These are phyloP conservation scores for Neopestalotiopsis rosae DNA, from an alignment of 2,329 filamentous ascomycete species.

Conservation along the genomic window DNA sequence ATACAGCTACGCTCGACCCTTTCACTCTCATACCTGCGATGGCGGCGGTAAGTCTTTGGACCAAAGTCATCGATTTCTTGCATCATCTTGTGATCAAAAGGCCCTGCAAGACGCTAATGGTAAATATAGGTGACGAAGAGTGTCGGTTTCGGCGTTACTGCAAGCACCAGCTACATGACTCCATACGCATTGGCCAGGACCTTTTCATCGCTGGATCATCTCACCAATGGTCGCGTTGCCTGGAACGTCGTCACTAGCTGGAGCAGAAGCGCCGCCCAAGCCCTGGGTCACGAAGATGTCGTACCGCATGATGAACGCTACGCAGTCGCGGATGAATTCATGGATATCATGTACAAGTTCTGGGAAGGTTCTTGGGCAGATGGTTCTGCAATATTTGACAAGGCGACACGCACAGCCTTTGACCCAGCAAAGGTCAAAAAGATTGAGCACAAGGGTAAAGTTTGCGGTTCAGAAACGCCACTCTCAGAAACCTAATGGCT, in stretches of 20 bases:
- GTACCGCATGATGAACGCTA: slow-evolving; percentile 29
- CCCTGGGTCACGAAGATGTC: slow-evolving; percentile 20
- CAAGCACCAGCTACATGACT: slow-evolving; percentile 21
- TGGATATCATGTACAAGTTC: slow-evolving; percentile 27
- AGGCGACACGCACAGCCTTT: slow-evolving; percentile 1
- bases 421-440: slow-evolving; percentile 20
- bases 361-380: slow-evolving; percentile 23
- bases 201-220: slow-evolving; percentile 22
- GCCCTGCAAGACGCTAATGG: background rate
- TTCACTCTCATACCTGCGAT: slow-evolving; percentile 21
- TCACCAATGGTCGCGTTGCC: slow-evolving; percentile 21
- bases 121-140: slow-evolving; percentile 16
- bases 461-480: background rate
- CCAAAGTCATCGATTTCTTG: no score
- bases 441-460: slow-evolving; percentile 21
- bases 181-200: slow-evolving; percentile 21
- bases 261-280: slow-evolving; percentile 23
- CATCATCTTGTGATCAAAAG: no score
- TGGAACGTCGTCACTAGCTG: slow-evolving; percentile 32
- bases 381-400: slow-evolving; percentile 19
- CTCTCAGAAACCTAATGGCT: no score
- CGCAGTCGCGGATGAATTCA: slow-evolving; percentile 28
- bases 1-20: slow-evolving; percentile 18
- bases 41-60: slow-evolving; percentile 17
- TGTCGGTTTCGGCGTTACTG: slow-evolving; percentile 23